Evolutionary conservation across 179 eudicot species (phyloP).

Genomic region (Beta lomatogona): DNA sequence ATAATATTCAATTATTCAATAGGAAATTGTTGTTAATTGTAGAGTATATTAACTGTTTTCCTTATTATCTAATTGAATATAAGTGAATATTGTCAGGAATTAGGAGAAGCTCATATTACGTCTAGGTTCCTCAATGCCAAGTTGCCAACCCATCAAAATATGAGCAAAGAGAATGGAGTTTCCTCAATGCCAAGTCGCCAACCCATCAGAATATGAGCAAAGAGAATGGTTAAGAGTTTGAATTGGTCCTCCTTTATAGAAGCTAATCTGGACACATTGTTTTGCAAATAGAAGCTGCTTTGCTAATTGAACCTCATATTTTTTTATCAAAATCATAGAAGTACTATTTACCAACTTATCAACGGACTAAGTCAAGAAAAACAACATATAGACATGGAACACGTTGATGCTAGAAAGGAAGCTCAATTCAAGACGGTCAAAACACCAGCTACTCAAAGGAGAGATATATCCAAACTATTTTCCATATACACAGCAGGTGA

Average conservation of each 20-base stretch:
- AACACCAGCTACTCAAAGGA: constrained; percentile 14
- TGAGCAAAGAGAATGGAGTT: neutral
- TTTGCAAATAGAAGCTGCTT: neutral
- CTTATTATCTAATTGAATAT: neutral
- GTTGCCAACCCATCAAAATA: neutral
- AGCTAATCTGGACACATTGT: neutral
- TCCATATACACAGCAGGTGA: constrained; percentile 12
- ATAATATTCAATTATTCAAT: neutral
- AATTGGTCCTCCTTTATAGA: neutral
- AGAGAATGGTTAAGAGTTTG: neutral
- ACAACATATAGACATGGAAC: neutral
- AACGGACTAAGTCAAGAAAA: neutral
- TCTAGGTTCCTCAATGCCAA: constrained; percentile 15
- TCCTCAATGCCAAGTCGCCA: constrained; percentile 4
- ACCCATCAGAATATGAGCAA: neutral
- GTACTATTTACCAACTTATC: neutral
- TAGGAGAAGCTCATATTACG: neutral
- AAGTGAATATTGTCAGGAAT: neutral
- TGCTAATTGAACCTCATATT: neutral
- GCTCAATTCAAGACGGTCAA: neutral
- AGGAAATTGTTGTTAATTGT: neutral
- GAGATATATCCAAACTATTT: neutral
- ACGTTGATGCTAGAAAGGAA: neutral
- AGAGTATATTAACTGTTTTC: neutral
- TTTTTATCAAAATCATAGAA: neutral